Evolutionary conservation across 2,329 filamentous ascomycete species (phyloP), one percentile per base, ranked within the genome.

Genomic region (Fusarium odoratissimum): DNA sequence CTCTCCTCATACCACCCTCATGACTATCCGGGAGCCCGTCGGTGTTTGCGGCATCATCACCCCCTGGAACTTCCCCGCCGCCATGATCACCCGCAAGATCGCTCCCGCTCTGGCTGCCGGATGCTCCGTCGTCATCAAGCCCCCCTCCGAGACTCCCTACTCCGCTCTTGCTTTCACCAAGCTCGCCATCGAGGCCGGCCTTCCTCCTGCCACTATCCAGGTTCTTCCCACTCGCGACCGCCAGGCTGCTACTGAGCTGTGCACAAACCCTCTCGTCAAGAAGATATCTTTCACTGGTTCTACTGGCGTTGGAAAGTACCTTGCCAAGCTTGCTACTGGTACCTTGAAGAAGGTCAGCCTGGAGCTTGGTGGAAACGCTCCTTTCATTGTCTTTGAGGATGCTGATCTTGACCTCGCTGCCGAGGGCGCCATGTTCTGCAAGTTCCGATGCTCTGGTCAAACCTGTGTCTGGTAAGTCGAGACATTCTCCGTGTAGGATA

Each of bases 51-150:
- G 84, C 14, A 86, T 86, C 48, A 88, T 89, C 83, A 83, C 87
- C 9, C 82, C 84, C 41, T 77, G 76, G 76, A 77, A 78, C 72
- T 76, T 79, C 46, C 75, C 76, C 28, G 76, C 75, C 40, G 73
- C 77, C 64, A 79, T 79, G 72, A 79, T 79, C 68, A 76, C 76
- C 23, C 70, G 85, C 48, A 86, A 86, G 74, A 81, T 83, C 25
- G 84, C 81, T 5, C 83, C 89, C 8, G 89, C 89, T 5, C 83
- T 94, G 41, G 92, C 92, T n/a, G 92, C 92, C 31, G 92, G 92
- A 42, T 94, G 92, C 81, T 93, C 91, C 4, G 93, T 95, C 88
- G 86, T 95, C 30, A 86, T 89, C 33, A 93, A 93, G 83, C 91
- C 92, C 6, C 91, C 89, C 13, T 91, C 91, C 6, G 91, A 93